Conservation (phyloP, 148 eudicot genomes). For the Diospyros lotus region DNA sequence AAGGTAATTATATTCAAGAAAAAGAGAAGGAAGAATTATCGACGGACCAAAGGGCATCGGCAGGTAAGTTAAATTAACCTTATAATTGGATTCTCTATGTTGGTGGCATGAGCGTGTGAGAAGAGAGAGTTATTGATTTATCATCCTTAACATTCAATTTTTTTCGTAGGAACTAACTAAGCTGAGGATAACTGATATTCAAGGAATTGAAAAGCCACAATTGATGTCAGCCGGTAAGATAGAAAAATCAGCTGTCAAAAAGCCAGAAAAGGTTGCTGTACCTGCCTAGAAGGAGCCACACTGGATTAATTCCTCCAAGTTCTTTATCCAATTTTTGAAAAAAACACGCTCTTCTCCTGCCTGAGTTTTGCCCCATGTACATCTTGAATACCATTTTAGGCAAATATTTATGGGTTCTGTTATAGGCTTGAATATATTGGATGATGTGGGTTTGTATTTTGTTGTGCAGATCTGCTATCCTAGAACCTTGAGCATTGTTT, state of each 20-base stretch:
- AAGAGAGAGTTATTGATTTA: background rate
- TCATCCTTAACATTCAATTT: constrained; percentile 6
- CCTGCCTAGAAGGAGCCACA: constrained; percentile 30
- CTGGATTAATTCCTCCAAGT: background rate
- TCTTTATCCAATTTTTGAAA: constrained; percentile 7
- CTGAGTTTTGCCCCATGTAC: background rate
- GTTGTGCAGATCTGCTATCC: background rate
- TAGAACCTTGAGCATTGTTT: constrained; percentile 6
- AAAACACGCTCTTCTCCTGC: background rate
- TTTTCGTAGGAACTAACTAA: constrained; percentile 72
- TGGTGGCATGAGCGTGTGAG: background rate
- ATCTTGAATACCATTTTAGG: background rate
- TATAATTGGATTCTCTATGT: background rate
- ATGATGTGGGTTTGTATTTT: background rate
- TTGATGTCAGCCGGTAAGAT: constrained; percentile 29
- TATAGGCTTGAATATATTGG: constrained; percentile 1
- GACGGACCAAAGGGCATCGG: constrained; percentile 87
- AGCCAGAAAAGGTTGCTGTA: constrained; percentile 41
- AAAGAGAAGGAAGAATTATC: constrained; percentile 94
- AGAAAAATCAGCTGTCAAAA: constrained; percentile 31
- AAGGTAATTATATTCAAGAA: constrained; percentile 95
- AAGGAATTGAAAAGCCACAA: constrained; percentile 81
- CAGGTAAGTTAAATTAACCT: constrained; percentile 52
- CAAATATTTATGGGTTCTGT: background rate
- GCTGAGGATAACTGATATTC: constrained; percentile 79